phyloP scores from a whole-genome alignment of 129 eudicot species.

The Flaveria linearis region DNA sequence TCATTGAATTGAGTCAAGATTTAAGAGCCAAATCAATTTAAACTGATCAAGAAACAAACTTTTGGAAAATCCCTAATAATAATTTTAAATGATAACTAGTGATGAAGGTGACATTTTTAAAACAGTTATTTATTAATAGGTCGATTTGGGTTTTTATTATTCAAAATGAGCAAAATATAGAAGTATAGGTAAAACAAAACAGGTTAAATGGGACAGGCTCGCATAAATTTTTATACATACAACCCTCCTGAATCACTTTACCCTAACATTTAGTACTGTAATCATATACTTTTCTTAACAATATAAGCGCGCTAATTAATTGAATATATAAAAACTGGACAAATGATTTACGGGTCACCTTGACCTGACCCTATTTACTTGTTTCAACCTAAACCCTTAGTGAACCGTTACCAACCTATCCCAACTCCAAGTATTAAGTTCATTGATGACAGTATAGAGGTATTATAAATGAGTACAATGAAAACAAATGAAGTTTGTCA shows the following conservation, averaged over 20 bases:
- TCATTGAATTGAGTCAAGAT: not conserved
- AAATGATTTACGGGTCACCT: not conserved
- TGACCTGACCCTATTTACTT: not conserved
- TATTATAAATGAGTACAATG: not conserved
- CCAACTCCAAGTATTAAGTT: not conserved
- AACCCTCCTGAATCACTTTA: too few species aligned
- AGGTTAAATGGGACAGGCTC: too few species aligned
- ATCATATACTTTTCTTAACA: too few species aligned
- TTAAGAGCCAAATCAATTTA: not conserved
- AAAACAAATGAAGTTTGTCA: not conserved
- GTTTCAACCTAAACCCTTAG: not conserved
- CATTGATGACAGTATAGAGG: not conserved
- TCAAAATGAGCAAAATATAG: too few species aligned
- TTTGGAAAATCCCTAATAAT: not conserved
- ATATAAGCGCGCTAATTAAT: too few species aligned
- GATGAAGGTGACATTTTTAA: not conserved
- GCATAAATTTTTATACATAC: too few species aligned
- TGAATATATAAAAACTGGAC: not conserved
- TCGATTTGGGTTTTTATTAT: not conserved
- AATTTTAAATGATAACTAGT: not conserved
- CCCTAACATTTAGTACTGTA: too few species aligned
- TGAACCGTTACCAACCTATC: not conserved
- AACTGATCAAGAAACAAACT: slow-evolving; percentile 17
- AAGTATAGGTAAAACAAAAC: too few species aligned
- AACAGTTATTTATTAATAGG: not conserved